These are phyloP conservation scores for Sphenostylis stenocarpa DNA, from an alignment of 306 rosid species.

Conservation along the genomic window DNA sequence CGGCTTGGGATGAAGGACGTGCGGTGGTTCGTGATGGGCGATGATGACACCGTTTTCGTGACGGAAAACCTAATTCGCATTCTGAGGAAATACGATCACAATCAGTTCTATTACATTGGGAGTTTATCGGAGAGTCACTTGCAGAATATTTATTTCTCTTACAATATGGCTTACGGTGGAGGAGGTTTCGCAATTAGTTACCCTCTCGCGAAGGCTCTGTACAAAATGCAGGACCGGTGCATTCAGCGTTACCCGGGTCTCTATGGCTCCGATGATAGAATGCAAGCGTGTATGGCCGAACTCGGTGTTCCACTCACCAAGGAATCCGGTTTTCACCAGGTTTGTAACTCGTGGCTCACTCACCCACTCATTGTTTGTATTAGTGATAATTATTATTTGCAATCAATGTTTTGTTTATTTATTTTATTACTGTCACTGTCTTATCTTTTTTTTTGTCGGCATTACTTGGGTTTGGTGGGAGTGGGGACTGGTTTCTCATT, in stretches of 20 bases:
- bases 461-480: conserved; percentile 22
- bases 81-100: conserved; percentile 77
- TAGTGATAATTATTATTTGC: not conserved
- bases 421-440: conserved; percentile 9
- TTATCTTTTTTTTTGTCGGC: conserved; percentile 28
- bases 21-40: conserved; percentile 98
- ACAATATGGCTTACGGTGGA: conserved; percentile 97
- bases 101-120: conserved; percentile 83
- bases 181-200: conserved; percentile 96
- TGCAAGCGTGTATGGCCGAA: conserved; percentile 99
- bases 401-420: not conserved
- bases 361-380: not conserved
- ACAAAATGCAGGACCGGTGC: conserved; percentile 85
- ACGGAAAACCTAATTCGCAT: conserved; percentile 73
- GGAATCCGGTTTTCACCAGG: conserved; percentile 97
- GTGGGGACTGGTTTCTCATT: conserved; percentile 8
- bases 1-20: conserved; percentile 65
- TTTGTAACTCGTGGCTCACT: not conserved
- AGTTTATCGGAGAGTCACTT: conserved; percentile 88
- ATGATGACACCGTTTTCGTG: conserved; percentile 93
- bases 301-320: conserved; percentile 98
- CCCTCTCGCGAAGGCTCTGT: conserved; percentile 70
- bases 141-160: conserved; percentile 90
- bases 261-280: conserved; percentile 95
- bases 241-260: conserved; percentile 83